These are phyloP conservation scores for Nicotiana noctiflora DNA, from an alignment of 257 asterid species.

Conservation along the genomic window DNA sequence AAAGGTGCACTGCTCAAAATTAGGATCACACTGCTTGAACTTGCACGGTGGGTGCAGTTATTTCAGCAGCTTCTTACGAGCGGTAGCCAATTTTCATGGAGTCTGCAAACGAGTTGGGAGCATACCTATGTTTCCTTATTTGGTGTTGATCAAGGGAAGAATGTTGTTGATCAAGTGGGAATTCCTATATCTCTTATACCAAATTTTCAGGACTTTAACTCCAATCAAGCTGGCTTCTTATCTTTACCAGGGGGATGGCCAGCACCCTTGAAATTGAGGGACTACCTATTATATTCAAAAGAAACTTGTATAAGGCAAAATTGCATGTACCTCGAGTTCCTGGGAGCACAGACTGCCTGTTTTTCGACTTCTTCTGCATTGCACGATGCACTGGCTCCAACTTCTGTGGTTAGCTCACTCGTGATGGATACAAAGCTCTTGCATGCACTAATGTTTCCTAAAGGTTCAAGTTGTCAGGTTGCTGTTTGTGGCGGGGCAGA, in stretches of 20 bases:
- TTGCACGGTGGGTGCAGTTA: constrained; percentile 87
- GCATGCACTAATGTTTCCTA: constrained; percentile 38
- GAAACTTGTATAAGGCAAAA: constrained; percentile 69
- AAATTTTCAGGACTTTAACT: constrained; percentile 34
- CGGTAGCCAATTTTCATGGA: constrained; percentile 76
- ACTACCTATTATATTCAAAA: constrained; percentile 48
- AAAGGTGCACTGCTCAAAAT: constrained; percentile 56
- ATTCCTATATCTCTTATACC: constrained; percentile 33
- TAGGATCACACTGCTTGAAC: constrained; percentile 75
- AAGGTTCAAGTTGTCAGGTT: constrained; percentile 17
- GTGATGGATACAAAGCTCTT: constrained; percentile 44
- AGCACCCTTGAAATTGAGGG: constrained; percentile 58
- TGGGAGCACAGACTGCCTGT: constrained; percentile 58
- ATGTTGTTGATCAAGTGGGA: constrained; percentile 44
- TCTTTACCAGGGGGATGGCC: constrained; percentile 95
- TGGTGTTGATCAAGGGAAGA: constrained; percentile 64
- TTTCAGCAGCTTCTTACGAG: constrained; percentile 60
- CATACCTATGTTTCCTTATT: constrained; percentile 83
- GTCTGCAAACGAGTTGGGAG: constrained; percentile 84
- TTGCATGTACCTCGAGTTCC: constrained; percentile 58
- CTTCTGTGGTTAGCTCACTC: constrained; percentile 30
- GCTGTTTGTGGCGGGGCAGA: constrained; percentile 17
- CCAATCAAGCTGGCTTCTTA: constrained; percentile 39
- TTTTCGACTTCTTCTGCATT: constrained; percentile 16
- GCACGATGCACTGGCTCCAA: constrained; percentile 25